Conservation (phyloP, 352 stramenopile genomes). For the Phytophthora sp. region DNA sequence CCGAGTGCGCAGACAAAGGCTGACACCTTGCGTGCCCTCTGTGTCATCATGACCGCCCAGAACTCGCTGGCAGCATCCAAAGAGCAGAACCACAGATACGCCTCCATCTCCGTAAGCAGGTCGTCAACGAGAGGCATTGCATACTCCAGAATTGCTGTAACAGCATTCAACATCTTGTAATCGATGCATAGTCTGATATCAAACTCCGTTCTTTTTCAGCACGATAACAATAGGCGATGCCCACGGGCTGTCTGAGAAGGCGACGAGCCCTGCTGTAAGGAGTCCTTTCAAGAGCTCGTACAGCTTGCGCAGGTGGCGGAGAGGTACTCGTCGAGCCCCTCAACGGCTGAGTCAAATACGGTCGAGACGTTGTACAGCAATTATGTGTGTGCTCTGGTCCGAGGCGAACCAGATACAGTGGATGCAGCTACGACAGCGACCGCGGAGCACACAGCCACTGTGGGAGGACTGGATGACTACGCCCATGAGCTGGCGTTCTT, state of each 20-base stretch:
- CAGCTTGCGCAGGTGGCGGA: not conserved
- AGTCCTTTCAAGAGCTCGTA: not conserved
- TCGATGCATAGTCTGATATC: not conserved
- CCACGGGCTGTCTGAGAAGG: not conserved
- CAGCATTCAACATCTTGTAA: not conserved
- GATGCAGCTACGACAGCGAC: too few species aligned
- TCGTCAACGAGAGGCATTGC: not conserved
- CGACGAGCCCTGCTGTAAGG: not conserved
- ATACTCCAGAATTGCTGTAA: not conserved
- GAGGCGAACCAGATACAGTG: too few species aligned
- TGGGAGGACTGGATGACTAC: too few species aligned
- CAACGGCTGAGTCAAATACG: too few species aligned
- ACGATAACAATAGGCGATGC: not conserved
- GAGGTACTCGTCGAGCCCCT: not conserved
- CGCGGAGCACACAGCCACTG: too few species aligned
- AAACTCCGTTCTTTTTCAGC: not conserved
- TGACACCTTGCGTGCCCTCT: not conserved
- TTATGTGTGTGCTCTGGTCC: too few species aligned
- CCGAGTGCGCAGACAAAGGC: not conserved
- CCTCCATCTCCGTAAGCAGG: not conserved
- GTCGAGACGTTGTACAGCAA: too few species aligned
- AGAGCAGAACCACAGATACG: not conserved
- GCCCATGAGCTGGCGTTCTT: too few species aligned
- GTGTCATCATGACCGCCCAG: not conserved
- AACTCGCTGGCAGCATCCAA: not conserved